A percentile compares a stretch with the other conserved stretches of the same genome.
Conservation (phyloP, 768 basidiomycete species). For the Symmetrospora coprosmae region DNA sequence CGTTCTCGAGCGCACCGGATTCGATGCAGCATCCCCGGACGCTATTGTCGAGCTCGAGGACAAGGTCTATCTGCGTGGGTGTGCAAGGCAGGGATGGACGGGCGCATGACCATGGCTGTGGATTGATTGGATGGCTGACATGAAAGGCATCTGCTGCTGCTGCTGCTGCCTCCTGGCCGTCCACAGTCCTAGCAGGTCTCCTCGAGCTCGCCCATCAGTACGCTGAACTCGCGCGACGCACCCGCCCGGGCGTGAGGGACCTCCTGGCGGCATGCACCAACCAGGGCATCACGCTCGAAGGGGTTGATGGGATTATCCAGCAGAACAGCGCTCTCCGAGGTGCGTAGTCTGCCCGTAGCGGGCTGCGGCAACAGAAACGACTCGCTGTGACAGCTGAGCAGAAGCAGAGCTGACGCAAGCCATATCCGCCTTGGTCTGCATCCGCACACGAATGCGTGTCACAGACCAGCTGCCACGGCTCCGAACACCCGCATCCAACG, state of each 20-base stretch:
- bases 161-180: background rate
- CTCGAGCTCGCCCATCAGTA: conserved; percentile 15
- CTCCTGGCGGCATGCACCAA: background rate
- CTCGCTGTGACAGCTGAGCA: background rate
- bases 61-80: conserved; percentile 15
- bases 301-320: background rate
- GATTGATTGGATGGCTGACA: too few species aligned
- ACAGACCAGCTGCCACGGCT: background rate
- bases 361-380: background rate
- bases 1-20: conserved; percentile 4
- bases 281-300: background rate
- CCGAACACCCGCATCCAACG: background rate
- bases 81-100: background rate
- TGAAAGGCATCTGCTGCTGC: too few species aligned
- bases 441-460: background rate
- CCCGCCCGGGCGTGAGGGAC: background rate
- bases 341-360: too few species aligned
- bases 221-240: conserved; percentile 16
- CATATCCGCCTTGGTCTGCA: background rate
- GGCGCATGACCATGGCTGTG: background rate
- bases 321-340: too few species aligned
- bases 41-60: conserved; percentile 21
- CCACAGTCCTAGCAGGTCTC: conserved; percentile 12
- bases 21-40: conserved; percentile 13
- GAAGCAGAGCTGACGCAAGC: background rate